Conservation (phyloP, 805 yeast species). For the Candida boidinii region DNA sequence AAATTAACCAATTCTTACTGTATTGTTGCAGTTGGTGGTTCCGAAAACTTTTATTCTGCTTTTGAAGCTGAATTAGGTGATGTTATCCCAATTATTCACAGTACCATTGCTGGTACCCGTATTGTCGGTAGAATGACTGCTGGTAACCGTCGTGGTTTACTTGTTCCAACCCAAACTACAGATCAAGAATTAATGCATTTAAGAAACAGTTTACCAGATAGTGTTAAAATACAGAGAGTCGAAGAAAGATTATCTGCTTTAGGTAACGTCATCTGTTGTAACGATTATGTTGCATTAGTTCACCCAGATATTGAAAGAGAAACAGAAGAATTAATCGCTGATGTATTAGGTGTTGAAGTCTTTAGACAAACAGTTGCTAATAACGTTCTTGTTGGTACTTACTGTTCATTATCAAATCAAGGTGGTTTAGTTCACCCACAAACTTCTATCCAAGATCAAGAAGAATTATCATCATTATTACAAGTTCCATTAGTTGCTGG, state of each 20-base stretch:
- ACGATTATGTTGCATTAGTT: slow-evolving; percentile 96
- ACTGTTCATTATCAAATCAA: slow-evolving; percentile 90
- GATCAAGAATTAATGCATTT: slow-evolving; percentile 98
- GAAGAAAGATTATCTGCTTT: slow-evolving; percentile 96
- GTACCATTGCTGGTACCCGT: slow-evolving; percentile 97
- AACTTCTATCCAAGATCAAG: slow-evolving; percentile 95
- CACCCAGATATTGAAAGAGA: slow-evolving; percentile 99
- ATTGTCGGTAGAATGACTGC: slow-evolving; percentile 98
- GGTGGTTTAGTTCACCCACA: slow-evolving; percentile 99
- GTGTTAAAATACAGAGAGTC: slow-evolving; percentile 92
- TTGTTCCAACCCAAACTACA: slow-evolving; percentile 96
- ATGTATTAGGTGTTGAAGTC: slow-evolving; percentile 96
- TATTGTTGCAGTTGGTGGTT: slow-evolving; percentile 94
- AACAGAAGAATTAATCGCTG: slow-evolving; percentile 97
- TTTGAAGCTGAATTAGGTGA: slow-evolving; percentile 98
- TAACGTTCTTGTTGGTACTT: slow-evolving; percentile 93
- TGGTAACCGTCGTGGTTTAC: slow-evolving; percentile 93
- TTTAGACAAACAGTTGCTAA: slow-evolving; percentile 99
- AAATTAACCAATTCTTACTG: slow-evolving; percentile 95
- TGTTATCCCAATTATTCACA: slow-evolving; percentile 91
- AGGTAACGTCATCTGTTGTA: slow-evolving; percentile 97
- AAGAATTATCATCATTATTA: slow-evolving; percentile 87
- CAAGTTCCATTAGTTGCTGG: slow-evolving; percentile 99
- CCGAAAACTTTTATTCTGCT: slow-evolving; percentile 76
- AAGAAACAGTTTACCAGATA: slow-evolving; percentile 92